Evolutionary conservation across 2,329 filamentous ascomycete species (phyloP), one percentile per base, ranked within the genome.

Genomic region (Trichoderma breve): DNA sequence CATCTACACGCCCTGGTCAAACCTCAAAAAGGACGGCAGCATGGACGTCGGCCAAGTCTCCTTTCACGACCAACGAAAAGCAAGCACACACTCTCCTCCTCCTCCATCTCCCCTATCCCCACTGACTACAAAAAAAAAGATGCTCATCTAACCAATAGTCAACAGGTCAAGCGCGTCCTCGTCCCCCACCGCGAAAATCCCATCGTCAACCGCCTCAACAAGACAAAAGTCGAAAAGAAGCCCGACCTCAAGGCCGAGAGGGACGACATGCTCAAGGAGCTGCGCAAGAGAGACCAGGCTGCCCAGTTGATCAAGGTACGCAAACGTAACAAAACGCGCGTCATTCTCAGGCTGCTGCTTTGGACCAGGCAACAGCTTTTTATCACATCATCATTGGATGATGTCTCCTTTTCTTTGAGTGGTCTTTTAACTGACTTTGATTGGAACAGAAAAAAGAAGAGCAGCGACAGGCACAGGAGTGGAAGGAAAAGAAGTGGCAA

Each of bases 1-100:
- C 79, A 97, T 99, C 79, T 99, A 99, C 84, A 99, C 96, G 5
- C 96, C 96, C 7, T 98, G 96, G 94, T 92, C 93, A 58, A 99
- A 99, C 81, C 88, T 99, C 39, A 92, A 93, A 80, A 99, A 99
- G 80, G 94, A 97, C 79, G 95, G 95, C 34, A 93, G 92, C 81
- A 99, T 99, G 96, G 95, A 93, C 21, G 91, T 92, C 3, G 96
- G 96, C 26, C 96, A 99, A 80, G 96, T 99, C 68, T 92, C 93
- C 74, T 99, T 98, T 85, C 95, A 97, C 79, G 93, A 98, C 82
- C 88, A 87, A 53, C 94, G 93, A 78, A 91, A 91, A 83, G 87
- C 87, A 58, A 21, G 71, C 4, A 24, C 39, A 43, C 55, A 26
- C 47, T 28, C 47, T 43, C 26, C 26, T 57, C 36, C 11, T 7